phyloP scores from a whole-genome alignment of 176 grass and related monocot species.

The Triticum monococcum region DNA sequence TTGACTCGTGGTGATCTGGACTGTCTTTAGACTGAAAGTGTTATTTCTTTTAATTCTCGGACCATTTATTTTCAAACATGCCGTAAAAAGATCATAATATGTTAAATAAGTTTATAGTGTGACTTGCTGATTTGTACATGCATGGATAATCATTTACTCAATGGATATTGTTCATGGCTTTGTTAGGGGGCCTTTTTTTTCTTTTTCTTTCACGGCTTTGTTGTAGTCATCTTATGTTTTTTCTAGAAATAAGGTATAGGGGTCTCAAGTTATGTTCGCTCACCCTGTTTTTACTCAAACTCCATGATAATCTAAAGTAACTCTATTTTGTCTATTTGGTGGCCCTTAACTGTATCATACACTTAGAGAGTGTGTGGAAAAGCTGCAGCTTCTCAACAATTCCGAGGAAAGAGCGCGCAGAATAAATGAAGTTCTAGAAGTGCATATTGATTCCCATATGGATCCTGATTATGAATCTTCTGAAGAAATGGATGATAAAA shows the following conservation, averaged over 20 bases:
- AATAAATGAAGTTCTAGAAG: conserved; percentile 72
- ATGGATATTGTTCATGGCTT: neutral
- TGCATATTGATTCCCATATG: conserved; percentile 84
- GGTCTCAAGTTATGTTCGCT: neutral
- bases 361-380: conserved; percentile 88
- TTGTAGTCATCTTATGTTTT: neutral
- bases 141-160: conserved; percentile 19
- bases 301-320: neutral
- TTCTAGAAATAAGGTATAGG: neutral
- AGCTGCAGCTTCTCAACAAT: conserved; percentile 70
- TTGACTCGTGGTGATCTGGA: conserved; percentile 8
- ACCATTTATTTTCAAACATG: neutral
- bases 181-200: neutral
- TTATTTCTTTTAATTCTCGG: neutral
- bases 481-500: conserved; percentile 61
- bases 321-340: conserved; percentile 30
- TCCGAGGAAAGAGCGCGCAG: conserved; percentile 76
- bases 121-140: neutral
- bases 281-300: neutral
- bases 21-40: neutral
- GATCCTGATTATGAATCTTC: conserved; percentile 83
- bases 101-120: neutral
- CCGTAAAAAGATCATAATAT: neutral
- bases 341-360: conserved; percentile 76
- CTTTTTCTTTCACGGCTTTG: neutral